Evolutionary conservation across 768 basidiomycete genomes (phyloP), one percentile per base, ranked within the genome.

Genomic region (Cubamyces lactineus): DNA sequence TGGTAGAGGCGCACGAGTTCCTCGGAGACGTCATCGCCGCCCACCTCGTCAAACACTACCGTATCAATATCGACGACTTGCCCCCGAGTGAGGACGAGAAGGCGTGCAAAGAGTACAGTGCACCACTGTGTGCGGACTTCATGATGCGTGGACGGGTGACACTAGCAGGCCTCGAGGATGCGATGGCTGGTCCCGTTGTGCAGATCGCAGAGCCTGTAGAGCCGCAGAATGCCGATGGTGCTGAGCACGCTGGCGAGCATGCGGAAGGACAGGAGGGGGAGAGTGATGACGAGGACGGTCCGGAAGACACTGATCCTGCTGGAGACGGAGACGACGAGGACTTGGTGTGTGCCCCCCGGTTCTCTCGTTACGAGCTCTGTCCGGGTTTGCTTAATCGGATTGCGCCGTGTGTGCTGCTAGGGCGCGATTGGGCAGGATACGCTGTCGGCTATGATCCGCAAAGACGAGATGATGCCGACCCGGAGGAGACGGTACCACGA

Each of bases 341-440:
- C 46, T 59, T 63, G 52, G 70, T 66, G 47, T 52, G 66, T 60
- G 28, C 28, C 28, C 40, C 56, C 54, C 39, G 53, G 43, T 48
- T 48, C 21, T 24, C 51, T 57, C 23, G 40, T 55, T 39, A 50
- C 41, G 38, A 48, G 51, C 59, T 49, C 49, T 41, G 50, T 51
- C 43, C 53, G 21, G 53, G 47, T 12, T 24, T 28, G 13, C 40
- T 21, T 56, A 38, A 24, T 51, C 21, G 39, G 38, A 17, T n/a
- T 51, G 15, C 39, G 28, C 28, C 28, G 28, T 30, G 28, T 30
- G 28, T 57, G 17, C 65, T 48, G 7, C 47, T 48, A 91, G 89
- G 89, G 89, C n/a, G 66, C 68, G 7, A 87, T 91, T 53, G 82
- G 87, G 17, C 88, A 91, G 65, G 89, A 92, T 67, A 84, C 88